Evolutionary conservation across 1,284 basidiomycete species (phyloP), one percentile per base, ranked within the genome.

Genomic region (Trichosporon sp.): DNA sequence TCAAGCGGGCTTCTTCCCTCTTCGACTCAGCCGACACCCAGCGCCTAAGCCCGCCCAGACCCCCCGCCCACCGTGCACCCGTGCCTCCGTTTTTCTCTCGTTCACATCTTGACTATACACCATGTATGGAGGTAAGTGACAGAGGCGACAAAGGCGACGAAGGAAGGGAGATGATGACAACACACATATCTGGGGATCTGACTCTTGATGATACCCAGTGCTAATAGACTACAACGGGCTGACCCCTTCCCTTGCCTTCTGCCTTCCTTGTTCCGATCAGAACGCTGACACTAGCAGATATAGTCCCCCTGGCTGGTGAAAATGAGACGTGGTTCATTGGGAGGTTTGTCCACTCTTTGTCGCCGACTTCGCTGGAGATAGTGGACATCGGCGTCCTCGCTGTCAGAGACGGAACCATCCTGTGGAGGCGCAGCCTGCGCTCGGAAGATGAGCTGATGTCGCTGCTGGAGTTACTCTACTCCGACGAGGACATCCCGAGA

Each of bases 321-420:
- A 14, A n/a, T 14, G 27, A 27, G 5, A 29, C 27, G 25, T 54
- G 49, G 49, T 91, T 87, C 81, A 84, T 88, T 70, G 89, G 89
- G 33, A 80, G 86, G 8, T 76, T 90, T 63, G 82, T 92, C 69
- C 89, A 87, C 72, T 87, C 90, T 0, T 72, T 81, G n/a, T 83
- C 83, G 10, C 81, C 87, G 13, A 82, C 82, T 0, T 69, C 81
- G 56, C 87, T 87, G 71, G 81, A 84, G 61, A 83, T 86, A 37
- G 80, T 86, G 33, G 84, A 86, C 1, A 77, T 78, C 25, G 85
- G 86, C 65, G 80, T 92, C 23, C 73, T 94, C 19, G 84, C 82
- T 19, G 85, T 93, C 23, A 82, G 80, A 56, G 72, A 82, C 0
- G 91, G 91, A 2, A 80, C 83, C 56, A 88, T 92, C 54, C 83